A percentile compares a stretch with the other conserved stretches of the same genome.
Conservation (phyloP, 2,329 filamentous ascomycete genomes). For the Fusarium chuoi region DNA sequence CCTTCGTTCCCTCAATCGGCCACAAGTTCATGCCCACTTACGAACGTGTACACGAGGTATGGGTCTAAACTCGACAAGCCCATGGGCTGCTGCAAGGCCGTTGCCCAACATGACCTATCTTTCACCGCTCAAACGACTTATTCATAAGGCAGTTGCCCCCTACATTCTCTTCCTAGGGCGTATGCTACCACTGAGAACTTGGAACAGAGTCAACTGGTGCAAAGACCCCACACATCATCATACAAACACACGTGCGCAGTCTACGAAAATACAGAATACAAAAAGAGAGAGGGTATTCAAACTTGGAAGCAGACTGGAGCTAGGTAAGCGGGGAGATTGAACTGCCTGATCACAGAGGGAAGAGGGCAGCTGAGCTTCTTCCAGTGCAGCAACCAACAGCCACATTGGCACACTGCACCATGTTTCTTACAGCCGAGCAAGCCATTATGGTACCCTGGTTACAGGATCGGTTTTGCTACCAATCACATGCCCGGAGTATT, state of each 20-base stretch:
- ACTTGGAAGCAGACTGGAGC: background rate
- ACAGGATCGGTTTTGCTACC: background rate
- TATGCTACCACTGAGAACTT: too few relatives aligned
- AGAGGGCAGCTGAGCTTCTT: background rate
- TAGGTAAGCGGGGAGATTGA: too few relatives aligned
- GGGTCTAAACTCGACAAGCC: background rate
- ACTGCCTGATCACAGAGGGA: background rate
- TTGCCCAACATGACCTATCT: background rate
- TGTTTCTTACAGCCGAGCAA: background rate
- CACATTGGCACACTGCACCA: background rate
- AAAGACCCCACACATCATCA: too few relatives aligned
- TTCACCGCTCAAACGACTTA: rapidly evolving
- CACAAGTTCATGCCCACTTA: background rate
- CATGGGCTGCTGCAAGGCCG: background rate
- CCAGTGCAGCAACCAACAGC: background rate
- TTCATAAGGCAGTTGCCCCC: background rate
- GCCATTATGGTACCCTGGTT: rapidly evolving
- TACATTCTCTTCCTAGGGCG: background rate
- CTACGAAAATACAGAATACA: too few relatives aligned
- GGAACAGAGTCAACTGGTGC: too few relatives aligned
- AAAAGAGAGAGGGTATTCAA: background rate
- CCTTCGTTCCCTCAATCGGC: background rate
- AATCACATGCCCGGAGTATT: background rate
- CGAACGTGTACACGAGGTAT: background rate
- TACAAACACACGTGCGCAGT: too few relatives aligned